These are phyloP conservation scores for Suillus fuscotomentosus DNA, from an alignment of 768 basidiomycete genomes.

Conservation along the genomic window DNA sequence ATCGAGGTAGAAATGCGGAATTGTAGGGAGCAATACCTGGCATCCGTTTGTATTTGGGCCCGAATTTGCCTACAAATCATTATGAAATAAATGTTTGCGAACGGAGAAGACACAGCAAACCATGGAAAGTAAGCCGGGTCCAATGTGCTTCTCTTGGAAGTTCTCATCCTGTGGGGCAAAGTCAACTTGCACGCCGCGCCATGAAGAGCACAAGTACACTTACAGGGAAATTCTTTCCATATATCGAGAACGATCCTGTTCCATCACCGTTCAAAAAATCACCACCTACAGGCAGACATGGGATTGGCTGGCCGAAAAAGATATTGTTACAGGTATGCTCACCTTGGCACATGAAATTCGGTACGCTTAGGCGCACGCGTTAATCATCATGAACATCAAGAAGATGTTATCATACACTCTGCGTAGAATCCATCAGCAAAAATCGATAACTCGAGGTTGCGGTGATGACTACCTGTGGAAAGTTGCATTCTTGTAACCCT, in stretches of 20 bases:
- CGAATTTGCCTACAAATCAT: constrained; percentile 78
- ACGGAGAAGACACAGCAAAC: constrained; percentile 36
- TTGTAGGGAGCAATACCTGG: constrained; percentile 44
- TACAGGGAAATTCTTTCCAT: constrained; percentile 91
- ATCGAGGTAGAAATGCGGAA: background rate
- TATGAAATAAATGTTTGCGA: background rate
- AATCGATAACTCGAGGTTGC: constrained; percentile 1
- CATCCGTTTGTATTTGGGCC: constrained; percentile 94
- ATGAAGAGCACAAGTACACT: constrained; percentile 19
- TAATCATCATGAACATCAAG: constrained; percentile 13
- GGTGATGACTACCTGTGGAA: constrained; percentile 74
- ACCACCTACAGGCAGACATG: constrained; percentile 53
- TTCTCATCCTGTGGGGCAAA: constrained; percentile 78
- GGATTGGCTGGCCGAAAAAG: constrained; percentile 1
- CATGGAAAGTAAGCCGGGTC: constrained; percentile 90
- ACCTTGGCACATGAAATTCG: constrained; percentile 98
- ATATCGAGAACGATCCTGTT: constrained; percentile 95
- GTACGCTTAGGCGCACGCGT: constrained; percentile 49
- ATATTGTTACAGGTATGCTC: constrained; percentile 12
- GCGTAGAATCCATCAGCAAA: constrained; percentile 11
- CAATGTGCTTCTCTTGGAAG: constrained; percentile 86
- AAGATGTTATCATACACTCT: constrained; percentile 63
- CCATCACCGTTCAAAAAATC: constrained; percentile 96
- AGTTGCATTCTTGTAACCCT: constrained; percentile 88
- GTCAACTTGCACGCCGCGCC: background rate